Conservation (phyloP, 768 basidiomycete species). For the Grammothele lineata region DNA sequence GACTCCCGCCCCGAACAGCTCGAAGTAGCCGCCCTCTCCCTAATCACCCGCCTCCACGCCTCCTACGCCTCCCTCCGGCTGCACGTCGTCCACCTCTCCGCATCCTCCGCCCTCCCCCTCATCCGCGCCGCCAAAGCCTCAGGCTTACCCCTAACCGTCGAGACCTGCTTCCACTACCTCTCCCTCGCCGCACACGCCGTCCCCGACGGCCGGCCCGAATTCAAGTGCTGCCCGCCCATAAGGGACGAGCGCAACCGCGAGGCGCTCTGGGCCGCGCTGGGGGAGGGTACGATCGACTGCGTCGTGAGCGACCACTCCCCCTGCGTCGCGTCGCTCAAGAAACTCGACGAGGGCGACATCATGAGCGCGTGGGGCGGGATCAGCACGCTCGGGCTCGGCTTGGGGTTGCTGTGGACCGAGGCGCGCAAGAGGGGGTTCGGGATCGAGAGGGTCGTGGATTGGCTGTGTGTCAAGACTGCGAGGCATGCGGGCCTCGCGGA, state of each 20-base stretch:
- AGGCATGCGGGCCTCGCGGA: conserved; percentile 69
- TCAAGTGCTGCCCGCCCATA: conserved; percentile 97
- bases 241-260: conserved; percentile 70
- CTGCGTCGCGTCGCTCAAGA: conserved; percentile 80
- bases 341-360: conserved; percentile 69
- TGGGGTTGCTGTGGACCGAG: conserved; percentile 90
- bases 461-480: conserved; percentile 74
- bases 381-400: conserved; percentile 82
- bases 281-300: conserved; percentile 82
- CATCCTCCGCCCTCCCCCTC: conserved; percentile 72
- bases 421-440: conserved; percentile 52
- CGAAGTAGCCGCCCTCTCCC: conserved; percentile 76
- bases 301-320: conserved; percentile 97
- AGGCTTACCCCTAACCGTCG: conserved; percentile 76
- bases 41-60: conserved; percentile 65
- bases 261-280: conserved; percentile 74
- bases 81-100: conserved; percentile 95
- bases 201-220: conserved; percentile 74
- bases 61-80: conserved; percentile 66
- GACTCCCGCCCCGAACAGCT: conserved; percentile 76
- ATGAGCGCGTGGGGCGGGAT: conserved; percentile 96
- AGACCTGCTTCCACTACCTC: conserved; percentile 98
- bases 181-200: conserved; percentile 70
- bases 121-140: conserved; percentile 65
- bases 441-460: conserved; percentile 63